A percentile compares a stretch with the other conserved stretches of the same genome.
Evolutionary conservation across 2,329 filamentous ascomycete species (phyloP).

Genomic region (Grosmannia clavigera): DNA sequence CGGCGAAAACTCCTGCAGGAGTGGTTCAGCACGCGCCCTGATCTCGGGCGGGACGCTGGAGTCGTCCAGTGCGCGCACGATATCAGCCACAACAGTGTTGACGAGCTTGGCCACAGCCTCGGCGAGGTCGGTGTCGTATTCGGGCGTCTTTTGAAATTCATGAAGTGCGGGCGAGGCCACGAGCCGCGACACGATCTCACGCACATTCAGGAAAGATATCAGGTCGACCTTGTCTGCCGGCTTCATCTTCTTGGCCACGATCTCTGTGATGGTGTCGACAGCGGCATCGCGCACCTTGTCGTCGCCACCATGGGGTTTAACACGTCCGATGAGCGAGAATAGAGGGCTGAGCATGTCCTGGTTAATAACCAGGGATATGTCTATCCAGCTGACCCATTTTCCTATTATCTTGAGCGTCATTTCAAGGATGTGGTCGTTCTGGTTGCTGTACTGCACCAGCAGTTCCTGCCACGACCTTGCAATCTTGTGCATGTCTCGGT

Average conservation of each 20-base stretch:
- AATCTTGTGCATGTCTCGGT: constrained; percentile 79
- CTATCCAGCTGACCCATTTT: constrained; percentile 98
- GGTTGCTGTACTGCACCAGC: constrained; percentile 60
- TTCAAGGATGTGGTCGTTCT: constrained; percentile 64
- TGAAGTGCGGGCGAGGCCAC: constrained; percentile 70
- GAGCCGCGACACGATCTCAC: constrained; percentile 74
- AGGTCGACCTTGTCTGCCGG: constrained; percentile 85
- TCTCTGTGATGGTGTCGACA: constrained; percentile 90
- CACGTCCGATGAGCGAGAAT: constrained; percentile 75
- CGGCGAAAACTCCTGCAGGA: constrained; percentile 73
- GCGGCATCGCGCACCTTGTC: constrained; percentile 82
- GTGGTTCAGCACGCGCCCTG: constrained; percentile 63
- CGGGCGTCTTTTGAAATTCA: constrained; percentile 65
- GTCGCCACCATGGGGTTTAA: constrained; percentile 47
- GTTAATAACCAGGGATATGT: constrained; percentile 88
- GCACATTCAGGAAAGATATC: constrained; percentile 80
- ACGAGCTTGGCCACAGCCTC: constrained; percentile 93
- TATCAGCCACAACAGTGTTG: constrained; percentile 77
- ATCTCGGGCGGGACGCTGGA: constrained; percentile 46
- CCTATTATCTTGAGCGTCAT: constrained; percentile 85
- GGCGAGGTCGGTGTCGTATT: constrained; percentile 90
- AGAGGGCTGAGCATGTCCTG: constrained; percentile 74
- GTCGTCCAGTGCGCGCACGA: constrained; percentile 76
- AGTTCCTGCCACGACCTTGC: constrained; percentile 87
- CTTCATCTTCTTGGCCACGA: constrained; percentile 97